phyloP scores from a whole-genome alignment of 75 land plant genomes.

The Isoetes taiwanensis region DNA sequence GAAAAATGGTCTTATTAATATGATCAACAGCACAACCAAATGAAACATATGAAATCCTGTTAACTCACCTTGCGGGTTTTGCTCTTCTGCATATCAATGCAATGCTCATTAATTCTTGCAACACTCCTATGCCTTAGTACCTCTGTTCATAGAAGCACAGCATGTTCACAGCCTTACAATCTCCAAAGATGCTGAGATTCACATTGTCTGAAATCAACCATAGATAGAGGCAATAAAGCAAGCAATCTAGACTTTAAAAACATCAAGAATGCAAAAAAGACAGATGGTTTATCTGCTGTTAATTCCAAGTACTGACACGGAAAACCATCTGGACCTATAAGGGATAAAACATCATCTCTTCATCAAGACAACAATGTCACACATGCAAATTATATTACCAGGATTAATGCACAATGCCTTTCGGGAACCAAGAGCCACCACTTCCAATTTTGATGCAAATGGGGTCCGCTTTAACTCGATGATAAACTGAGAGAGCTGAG shows the following conservation, averaged over 20 bases:
- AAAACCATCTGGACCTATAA: too few relatives aligned
- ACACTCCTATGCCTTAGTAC: slow-evolving; percentile 58
- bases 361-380: background rate
- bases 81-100: slow-evolving; percentile 78
- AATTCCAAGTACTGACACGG: background rate
- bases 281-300: background rate
- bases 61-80: slow-evolving; percentile 48
- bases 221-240: background rate
- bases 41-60: too few relatives aligned
- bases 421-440: slow-evolving; percentile 75
- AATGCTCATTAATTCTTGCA: slow-evolving; percentile 67
- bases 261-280: background rate
- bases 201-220: background rate
- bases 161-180: background rate
- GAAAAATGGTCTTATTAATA: background rate
- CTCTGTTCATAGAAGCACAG: slow-evolving; percentile 22
- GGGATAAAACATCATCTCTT: background rate
- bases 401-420: slow-evolving; percentile 78
- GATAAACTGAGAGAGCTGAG: slow-evolving; percentile 88
- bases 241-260: background rate
- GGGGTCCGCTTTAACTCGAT: slow-evolving; percentile 69
- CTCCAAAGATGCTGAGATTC: background rate
- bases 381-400: slow-evolving; percentile 19
- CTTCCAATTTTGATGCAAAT: slow-evolving; percentile 45
- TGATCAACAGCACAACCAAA: background rate